Evolutionary conservation across 2,329 filamentous ascomycete species (phyloP).

Genomic region (Geoglossum cookeanum): DNA sequence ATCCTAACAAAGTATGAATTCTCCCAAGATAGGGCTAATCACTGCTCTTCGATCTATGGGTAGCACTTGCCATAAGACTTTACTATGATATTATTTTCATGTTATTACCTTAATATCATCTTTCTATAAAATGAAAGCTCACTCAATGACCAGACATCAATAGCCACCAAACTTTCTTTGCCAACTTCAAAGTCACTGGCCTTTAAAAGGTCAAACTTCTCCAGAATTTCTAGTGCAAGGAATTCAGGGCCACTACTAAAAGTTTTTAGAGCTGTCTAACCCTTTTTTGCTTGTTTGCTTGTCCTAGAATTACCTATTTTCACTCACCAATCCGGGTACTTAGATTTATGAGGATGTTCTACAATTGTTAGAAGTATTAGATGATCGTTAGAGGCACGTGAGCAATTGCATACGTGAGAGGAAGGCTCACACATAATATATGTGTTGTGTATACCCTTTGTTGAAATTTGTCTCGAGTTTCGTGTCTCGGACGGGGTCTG

Average conservation of each 20-base stretch:
- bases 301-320: neutral
- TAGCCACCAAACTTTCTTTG: slow-evolving; percentile 3
- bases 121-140: too few relatives aligned
- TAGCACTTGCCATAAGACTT: too few relatives aligned
- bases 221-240: slow-evolving; percentile 9
- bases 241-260: slow-evolving; percentile 8
- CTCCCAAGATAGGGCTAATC: too few relatives aligned
- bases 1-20: too few relatives aligned
- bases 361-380: neutral
- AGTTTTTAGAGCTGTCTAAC: slow-evolving; percentile 2
- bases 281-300: neutral
- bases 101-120: too few relatives aligned
- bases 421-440: neutral
- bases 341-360: neutral
- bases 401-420: neutral
- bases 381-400: neutral
- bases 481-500: too few relatives aligned
- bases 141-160: slow-evolving; percentile 12
- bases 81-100: too few relatives aligned
- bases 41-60: too few relatives aligned
- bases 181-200: neutral
- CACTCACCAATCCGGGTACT: neutral
- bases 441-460: too few relatives aligned
- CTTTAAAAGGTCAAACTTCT: neutral
- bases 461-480: too few relatives aligned